Percentiles rank a stretch among this genome's conserved stretches.
These are phyloP conservation scores for Aspergillus alliaceus DNA, from an alignment of 2,329 filamentous ascomycete genomes.

Conservation along the genomic window DNA sequence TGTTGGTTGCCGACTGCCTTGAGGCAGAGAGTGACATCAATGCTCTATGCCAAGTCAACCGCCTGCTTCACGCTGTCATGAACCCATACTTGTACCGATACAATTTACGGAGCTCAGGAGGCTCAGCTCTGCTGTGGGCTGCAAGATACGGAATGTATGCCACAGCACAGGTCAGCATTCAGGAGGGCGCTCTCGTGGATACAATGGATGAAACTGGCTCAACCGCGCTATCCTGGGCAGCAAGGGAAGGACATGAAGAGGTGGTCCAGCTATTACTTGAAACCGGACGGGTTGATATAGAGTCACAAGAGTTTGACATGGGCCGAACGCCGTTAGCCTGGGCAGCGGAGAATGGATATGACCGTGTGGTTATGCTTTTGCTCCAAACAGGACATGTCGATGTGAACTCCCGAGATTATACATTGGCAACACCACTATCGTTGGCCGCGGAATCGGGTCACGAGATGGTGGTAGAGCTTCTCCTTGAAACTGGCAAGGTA, in stretches of 20 bases:
- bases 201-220: not conserved
- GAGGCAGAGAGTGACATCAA: not conserved
- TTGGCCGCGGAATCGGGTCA: not conserved
- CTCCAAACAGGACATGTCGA: not conserved
- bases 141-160: not conserved
- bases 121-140: slow-evolving; percentile 2
- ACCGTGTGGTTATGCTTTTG: not conserved
- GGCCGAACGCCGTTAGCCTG: not conserved
- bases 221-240: not conserved
- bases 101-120: not conserved
- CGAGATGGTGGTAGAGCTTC: not conserved
- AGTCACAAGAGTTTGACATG: not conserved
- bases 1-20: not conserved
- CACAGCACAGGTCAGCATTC: not conserved
- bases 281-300: not conserved
- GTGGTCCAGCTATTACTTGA: not conserved
- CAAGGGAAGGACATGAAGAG: not conserved
- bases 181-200: not conserved
- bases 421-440: not conserved
- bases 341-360: not conserved
- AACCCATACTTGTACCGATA: slow-evolving; percentile 1
- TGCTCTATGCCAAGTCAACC: not conserved
- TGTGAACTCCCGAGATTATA: not conserved
- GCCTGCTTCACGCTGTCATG: not conserved
- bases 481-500: not conserved